Percentiles rank a stretch among this genome's conserved stretches.
Conservation (phyloP, 2,329 filamentous ascomycete species). For the Trichothecium sympodiale region DNA sequence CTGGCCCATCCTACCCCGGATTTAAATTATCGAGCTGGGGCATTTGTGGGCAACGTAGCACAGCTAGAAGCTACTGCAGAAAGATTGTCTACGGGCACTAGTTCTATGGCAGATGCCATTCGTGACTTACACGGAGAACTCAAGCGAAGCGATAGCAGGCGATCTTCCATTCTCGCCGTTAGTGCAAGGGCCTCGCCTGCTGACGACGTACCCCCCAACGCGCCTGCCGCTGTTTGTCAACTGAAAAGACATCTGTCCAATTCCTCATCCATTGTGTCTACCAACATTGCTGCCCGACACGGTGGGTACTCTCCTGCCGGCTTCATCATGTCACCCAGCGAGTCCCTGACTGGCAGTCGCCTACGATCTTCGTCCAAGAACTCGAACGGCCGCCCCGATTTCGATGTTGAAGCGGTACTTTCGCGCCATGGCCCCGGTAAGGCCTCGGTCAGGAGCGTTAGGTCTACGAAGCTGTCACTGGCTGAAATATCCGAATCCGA, state of each 20-base stretch:
- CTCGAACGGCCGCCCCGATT: slow-evolving; percentile 27
- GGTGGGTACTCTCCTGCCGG: slow-evolving; percentile 60
- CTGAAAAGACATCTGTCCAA: slow-evolving; percentile 34
- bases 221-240: slow-evolving; percentile 14
- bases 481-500: slow-evolving; percentile 48
- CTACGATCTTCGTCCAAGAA: slow-evolving; percentile 44
- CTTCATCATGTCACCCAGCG: slow-evolving; percentile 56
- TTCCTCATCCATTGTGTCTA: slow-evolving; percentile 54
- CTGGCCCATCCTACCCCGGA: slow-evolving; percentile 29
- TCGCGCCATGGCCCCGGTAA: slow-evolving; percentile 45
- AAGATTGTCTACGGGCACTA: slow-evolving; percentile 56
- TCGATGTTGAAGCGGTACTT: slow-evolving; percentile 28
- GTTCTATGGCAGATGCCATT: slow-evolving; percentile 69
- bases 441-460: slow-evolving; percentile 38
- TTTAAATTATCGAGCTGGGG: slow-evolving; percentile 43
- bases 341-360: slow-evolving; percentile 44
- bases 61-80: slow-evolving; percentile 68
- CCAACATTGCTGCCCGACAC: slow-evolving; percentile 54
- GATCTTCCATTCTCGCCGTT: slow-evolving; percentile 46
- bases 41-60: slow-evolving; percentile 55
- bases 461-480: slow-evolving; percentile 38
- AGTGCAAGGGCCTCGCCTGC: slow-evolving; percentile 24
- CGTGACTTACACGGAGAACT: slow-evolving; percentile 60
- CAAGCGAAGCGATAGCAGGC: slow-evolving; percentile 57
- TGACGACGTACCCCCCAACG: slow-evolving; percentile 12